A percentile compares a stretch with the other conserved stretches of the same genome.
phyloP scores from a whole-genome alignment of 805 yeast genomes.

The Candida pseudofarinosa region DNA sequence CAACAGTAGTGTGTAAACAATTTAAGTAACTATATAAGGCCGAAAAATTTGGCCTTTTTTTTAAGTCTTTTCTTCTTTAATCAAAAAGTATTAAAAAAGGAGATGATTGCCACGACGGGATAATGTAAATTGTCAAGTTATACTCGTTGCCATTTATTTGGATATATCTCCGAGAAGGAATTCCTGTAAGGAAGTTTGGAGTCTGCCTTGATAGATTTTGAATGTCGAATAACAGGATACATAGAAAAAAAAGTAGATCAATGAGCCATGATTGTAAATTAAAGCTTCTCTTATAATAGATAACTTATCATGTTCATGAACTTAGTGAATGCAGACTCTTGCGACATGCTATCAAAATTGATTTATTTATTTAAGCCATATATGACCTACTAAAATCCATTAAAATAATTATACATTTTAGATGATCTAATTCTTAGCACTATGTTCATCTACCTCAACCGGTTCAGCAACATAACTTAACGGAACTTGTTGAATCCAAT shows the following conservation, averaged over 20 bases:
- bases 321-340: too few species aligned
- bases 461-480: slow-evolving; percentile 42
- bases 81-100: slow-evolving; percentile 55
- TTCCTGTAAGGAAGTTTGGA: slow-evolving; percentile 61
- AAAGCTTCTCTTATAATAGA: background rate
- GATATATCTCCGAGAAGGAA: slow-evolving; percentile 48
- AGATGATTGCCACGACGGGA: slow-evolving; percentile 68
- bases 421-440: slow-evolving; percentile 2
- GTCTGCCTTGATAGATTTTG: slow-evolving; percentile 51
- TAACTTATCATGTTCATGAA: too few species aligned
- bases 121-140: slow-evolving; percentile 57
- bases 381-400: slow-evolving; percentile 3
- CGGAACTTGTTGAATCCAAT: slow-evolving; percentile 99
- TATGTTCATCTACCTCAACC: slow-evolving; percentile 3
- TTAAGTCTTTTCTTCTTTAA: slow-evolving; percentile 33
- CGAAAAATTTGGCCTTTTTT: background rate
- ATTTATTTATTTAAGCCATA: slow-evolving; percentile 2
- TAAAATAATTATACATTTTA: slow-evolving; percentile 13
- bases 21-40: background rate
- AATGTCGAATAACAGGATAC: slow-evolving; percentile 57
- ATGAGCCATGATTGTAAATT: background rate
- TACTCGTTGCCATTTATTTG: slow-evolving; percentile 59
- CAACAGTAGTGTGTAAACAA: background rate
- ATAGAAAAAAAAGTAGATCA: slow-evolving; percentile 9
- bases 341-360: background rate